A percentile compares a stretch with the other conserved stretches of the same genome.
phyloP scores from a whole-genome alignment of 1,139 yeast species.

The Meyerozyma athensensis region DNA sequence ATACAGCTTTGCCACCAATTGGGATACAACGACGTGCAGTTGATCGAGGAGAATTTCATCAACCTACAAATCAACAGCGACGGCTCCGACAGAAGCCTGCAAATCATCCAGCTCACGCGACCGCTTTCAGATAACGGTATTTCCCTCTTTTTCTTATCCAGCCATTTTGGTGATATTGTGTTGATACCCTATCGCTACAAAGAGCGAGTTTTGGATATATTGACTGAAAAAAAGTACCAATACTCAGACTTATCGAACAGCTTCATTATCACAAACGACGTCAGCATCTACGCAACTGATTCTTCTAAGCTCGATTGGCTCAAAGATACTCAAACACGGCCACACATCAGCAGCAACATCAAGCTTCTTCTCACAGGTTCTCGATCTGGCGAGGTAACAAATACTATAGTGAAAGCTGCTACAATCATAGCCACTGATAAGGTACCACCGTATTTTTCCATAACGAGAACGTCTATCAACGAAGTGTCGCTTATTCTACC shows the following conservation, averaged over 20 bases:
- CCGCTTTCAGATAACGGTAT: conserved; percentile 58
- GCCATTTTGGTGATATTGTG: conserved; percentile 66
- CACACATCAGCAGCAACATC: conserved; percentile 36
- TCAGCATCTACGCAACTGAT: conserved; percentile 3
- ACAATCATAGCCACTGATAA: conserved; percentile 23
- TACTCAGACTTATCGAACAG: conserved; percentile 41
- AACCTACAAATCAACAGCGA: conserved; percentile 60
- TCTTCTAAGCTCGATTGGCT: conserved; percentile 12
- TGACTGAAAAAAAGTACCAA: conserved; percentile 39
- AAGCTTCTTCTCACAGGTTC: conserved; percentile 60
- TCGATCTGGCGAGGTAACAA: conserved; percentile 43
- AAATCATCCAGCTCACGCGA: conserved; percentile 54
- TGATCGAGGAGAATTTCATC: conserved; percentile 46
- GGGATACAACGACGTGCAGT: conserved; percentile 30
- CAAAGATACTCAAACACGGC: conserved; percentile 35
- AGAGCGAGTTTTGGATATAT: conserved; percentile 40
- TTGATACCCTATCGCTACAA: conserved; percentile 47
- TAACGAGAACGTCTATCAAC: conserved; percentile 50
- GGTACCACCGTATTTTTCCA: conserved; percentile 50
- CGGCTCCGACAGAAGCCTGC: conserved; percentile 49
- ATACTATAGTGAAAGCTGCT: conserved; percentile 35
- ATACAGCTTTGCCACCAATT: conserved; percentile 25
- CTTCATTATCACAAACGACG: conserved; percentile 16
- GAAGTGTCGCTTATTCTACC: conserved; percentile 56
- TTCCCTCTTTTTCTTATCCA: conserved; percentile 58